Evolutionary conservation across 179 eudicot species (phyloP).

Genomic region (Amaranthus tricolor): DNA sequence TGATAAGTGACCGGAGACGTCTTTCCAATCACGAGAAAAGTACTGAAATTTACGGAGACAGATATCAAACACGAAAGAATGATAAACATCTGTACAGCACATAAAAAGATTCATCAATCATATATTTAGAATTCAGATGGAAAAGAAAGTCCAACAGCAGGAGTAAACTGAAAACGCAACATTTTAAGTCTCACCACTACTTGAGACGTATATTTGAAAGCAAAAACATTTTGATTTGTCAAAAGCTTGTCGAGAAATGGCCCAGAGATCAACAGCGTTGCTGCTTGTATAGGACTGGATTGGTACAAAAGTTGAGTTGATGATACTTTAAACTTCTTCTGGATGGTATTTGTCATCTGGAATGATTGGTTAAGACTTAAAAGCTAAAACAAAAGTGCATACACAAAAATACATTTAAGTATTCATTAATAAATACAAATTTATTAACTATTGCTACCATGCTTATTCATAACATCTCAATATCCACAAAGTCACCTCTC

Average conservation of each 20-base stretch:
- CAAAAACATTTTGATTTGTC: constrained; percentile 68
- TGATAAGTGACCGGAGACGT: constrained; percentile 92
- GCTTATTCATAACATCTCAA: too few relatives aligned
- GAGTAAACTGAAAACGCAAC: background rate
- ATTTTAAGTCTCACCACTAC: constrained; percentile 45
- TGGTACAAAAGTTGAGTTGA: constrained; percentile 84
- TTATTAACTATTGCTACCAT: too few relatives aligned
- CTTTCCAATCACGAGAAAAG: constrained; percentile 83
- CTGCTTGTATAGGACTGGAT: constrained; percentile 72
- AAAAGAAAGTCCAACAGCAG: background rate
- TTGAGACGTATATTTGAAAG: constrained; percentile 67
- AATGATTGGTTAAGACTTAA: constrained; percentile 46
- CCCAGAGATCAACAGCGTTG: constrained; percentile 64
- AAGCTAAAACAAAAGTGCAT: background rate
- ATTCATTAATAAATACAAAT: too few relatives aligned
- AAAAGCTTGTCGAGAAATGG: constrained; percentile 79
- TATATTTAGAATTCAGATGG: background rate
- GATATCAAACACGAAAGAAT: constrained; percentile 77
- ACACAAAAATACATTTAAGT: too few relatives aligned
- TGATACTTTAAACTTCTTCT: constrained; percentile 86
- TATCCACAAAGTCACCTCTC: too few relatives aligned
- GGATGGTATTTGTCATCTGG: constrained; percentile 93
- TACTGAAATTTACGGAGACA: constrained; percentile 86
- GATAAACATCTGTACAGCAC: constrained; percentile 61
- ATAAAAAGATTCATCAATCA: constrained; percentile 9